A percentile compares a stretch with the other conserved stretches of the same genome.
These are phyloP conservation scores for Stenocarpella maydis DNA, from an alignment of 2,329 filamentous ascomycete species.

Conservation along the genomic window DNA sequence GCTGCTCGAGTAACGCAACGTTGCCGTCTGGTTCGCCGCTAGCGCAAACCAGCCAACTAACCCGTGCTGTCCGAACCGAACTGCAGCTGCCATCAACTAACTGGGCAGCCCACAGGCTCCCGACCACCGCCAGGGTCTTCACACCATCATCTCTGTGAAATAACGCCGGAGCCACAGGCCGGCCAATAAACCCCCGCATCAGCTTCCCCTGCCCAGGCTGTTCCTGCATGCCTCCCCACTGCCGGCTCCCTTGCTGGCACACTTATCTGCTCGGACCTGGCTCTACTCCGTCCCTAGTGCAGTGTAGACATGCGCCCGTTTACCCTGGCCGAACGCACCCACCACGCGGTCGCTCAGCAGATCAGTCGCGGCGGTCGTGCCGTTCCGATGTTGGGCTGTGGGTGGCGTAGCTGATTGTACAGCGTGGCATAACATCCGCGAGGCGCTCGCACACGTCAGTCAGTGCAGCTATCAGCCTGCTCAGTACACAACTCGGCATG, in stretches of 20 bases:
- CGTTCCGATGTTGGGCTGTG: conserved; percentile 8
- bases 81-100: conserved; percentile 5
- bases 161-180: conserved; percentile 4
- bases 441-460: conserved; percentile 2
- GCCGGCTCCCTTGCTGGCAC: conserved; percentile 9
- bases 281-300: too few species aligned
- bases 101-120: neutral
- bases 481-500: neutral
- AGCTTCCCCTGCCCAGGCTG: neutral
- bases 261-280: neutral
- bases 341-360: conserved; percentile 1
- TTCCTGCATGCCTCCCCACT: conserved; percentile 17
- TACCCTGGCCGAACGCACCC: neutral
- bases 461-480: neutral
- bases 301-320: neutral
- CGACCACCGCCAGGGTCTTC: conserved; percentile 15
- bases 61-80: conserved; percentile 8
- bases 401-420: conserved; percentile 14
- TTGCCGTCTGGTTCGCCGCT: conserved; percentile 18
- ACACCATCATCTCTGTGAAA: conserved; percentile 28
- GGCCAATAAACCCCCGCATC: conserved; percentile 17
- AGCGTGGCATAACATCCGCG: neutral
- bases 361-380: conserved; percentile 26
- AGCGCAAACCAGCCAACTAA: neutral
- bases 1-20: neutral